These are phyloP conservation scores for Inosperma sp. DNA, from an alignment of 768 basidiomycete genomes.

Conservation along the genomic window DNA sequence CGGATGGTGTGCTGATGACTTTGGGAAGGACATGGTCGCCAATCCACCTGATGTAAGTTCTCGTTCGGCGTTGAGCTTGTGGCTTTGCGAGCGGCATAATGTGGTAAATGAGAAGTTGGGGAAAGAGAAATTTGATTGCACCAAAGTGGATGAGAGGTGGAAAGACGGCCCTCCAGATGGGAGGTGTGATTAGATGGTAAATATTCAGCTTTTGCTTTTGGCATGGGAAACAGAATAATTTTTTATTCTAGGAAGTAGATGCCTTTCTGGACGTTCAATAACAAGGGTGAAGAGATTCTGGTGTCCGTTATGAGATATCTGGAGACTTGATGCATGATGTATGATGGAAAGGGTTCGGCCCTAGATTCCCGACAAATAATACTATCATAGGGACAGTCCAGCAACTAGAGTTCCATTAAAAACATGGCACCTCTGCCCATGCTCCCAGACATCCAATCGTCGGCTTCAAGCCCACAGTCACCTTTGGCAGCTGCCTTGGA, in stretches of 20 bases:
- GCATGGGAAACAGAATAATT: too few species aligned
- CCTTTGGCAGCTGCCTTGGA: conserved; percentile 34
- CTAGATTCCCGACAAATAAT: neutral
- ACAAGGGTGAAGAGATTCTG: too few species aligned
- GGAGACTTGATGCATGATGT: too few species aligned
- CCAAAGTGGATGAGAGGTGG: conserved; percentile 84
- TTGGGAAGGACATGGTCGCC: conserved; percentile 61
- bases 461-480: conserved; percentile 30
- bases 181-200: conserved; percentile 66
- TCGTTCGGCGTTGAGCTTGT: conserved; percentile 61
- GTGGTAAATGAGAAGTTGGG: conserved; percentile 85
- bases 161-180: conserved; percentile 86
- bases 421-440: conserved; percentile 32
- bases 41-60: conserved; percentile 78
- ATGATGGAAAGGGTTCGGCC: too few species aligned
- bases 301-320: too few species aligned
- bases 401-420: neutral
- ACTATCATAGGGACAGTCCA: too few species aligned
- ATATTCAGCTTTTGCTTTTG: neutral
- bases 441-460: conserved; percentile 30
- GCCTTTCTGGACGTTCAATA: too few species aligned
- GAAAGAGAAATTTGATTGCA: conserved; percentile 79
- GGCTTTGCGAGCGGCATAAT: conserved; percentile 93
- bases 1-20: conserved; percentile 75
- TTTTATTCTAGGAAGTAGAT: too few species aligned